Evolutionary conservation across 805 yeast species (phyloP).

Genomic region (Myxozyma lipomycoides): DNA sequence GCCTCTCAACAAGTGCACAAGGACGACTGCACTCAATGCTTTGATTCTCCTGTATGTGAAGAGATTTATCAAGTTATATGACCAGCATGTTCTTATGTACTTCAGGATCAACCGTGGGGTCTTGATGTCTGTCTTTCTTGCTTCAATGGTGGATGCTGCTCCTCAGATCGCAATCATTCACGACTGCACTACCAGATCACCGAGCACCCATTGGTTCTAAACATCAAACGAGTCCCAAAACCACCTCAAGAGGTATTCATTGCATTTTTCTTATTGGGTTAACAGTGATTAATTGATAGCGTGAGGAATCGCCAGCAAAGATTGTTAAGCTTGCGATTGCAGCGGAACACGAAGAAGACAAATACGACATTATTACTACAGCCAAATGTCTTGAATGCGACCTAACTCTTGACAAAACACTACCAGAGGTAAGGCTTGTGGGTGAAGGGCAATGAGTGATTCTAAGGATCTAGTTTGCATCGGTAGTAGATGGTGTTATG

Average conservation of each 20-base stretch:
- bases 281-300: conserved; percentile 15
- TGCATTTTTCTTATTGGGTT: conserved; percentile 33
- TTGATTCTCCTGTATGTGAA: conserved; percentile 54
- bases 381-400: conserved; percentile 43
- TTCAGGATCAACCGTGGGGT: conserved; percentile 46
- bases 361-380: conserved; percentile 47
- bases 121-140: conserved; percentile 73
- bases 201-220: conserved; percentile 57
- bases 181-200: conserved; percentile 50
- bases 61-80: conserved; percentile 21
- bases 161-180: conserved; percentile 63
- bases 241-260: conserved; percentile 25
- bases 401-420: conserved; percentile 9
- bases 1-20: conserved; percentile 53
- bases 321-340: conserved; percentile 64
- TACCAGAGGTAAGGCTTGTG: conserved; percentile 5
- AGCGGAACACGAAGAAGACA: conserved; percentile 58
- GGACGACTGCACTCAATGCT: conserved; percentile 88
- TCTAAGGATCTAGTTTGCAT: conserved; percentile 31
- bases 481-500: conserved; percentile 46
- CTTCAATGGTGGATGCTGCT: conserved; percentile 41
- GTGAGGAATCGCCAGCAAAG: conserved; percentile 42
- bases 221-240: conserved; percentile 42
- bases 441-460: neutral
- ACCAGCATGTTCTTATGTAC: neutral